These are phyloP conservation scores for Penicillium olsonii DNA, from an alignment of 2,329 filamentous ascomycete genomes.

Conservation along the genomic window DNA sequence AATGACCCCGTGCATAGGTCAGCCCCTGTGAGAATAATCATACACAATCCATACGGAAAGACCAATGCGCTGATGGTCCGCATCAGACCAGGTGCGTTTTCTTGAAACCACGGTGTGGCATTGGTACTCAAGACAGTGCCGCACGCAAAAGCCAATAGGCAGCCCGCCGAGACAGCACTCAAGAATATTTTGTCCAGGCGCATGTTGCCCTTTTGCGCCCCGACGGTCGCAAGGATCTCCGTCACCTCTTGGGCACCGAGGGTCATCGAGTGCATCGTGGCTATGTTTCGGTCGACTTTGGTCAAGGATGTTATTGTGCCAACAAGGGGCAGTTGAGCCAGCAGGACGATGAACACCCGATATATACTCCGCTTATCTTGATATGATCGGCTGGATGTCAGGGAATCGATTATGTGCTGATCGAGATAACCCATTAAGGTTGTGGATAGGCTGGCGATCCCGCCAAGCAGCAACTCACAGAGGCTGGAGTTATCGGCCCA, in stretches of 20 bases:
- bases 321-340: too few relatives aligned
- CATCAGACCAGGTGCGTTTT: conserved; percentile 52
- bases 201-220: conserved; percentile 55
- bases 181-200: conserved; percentile 56
- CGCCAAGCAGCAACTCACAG: too few relatives aligned
- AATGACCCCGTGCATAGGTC: conserved; percentile 53
- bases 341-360: too few relatives aligned
- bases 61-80: conserved; percentile 48
- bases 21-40: conserved; percentile 52
- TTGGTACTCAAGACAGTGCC: conserved; percentile 50
- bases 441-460: too few relatives aligned
- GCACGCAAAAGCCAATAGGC: conserved; percentile 54
- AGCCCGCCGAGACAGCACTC: conserved; percentile 54
- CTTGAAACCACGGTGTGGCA: conserved; percentile 50
- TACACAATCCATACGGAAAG: conserved; percentile 53
- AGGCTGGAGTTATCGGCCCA: too few relatives aligned
- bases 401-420: not conserved
- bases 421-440: not conserved
- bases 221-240: conserved; percentile 54
- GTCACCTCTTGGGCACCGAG: conserved; percentile 53
- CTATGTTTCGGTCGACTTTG: too few relatives aligned
- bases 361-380: too few relatives aligned
- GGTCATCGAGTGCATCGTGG: conserved; percentile 37
- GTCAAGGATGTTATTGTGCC: too few relatives aligned
- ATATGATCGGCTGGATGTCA: too few relatives aligned